Base-by-base conservation (phyloP, 2,329 filamentous ascomycete genomes). In the Colletotrichum cereale region DNA sequence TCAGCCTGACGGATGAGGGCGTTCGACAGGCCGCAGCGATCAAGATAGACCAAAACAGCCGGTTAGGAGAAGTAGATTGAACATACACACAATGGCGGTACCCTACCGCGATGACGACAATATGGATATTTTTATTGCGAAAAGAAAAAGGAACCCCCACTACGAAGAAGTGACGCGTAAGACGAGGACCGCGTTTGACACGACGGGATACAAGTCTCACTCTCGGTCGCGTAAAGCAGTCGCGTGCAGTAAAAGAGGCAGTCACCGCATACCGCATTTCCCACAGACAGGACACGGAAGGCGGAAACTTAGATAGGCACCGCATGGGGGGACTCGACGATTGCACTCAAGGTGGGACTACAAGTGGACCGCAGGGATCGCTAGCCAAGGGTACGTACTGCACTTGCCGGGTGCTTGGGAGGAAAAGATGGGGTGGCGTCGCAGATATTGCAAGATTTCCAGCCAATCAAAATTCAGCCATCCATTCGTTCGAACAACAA, bases 401-500 rank as follows among this genome's bases (percentile, higher is more conserved):
- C n/a, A 29, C 57, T 34, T 62, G 36, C 42, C 42, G 44, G 42
- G 64, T 62, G 60, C 55, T 60, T 60, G 24, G 62, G 31, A 24
- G 53, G 40, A 56, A 64, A 72, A 69, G 67, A 69, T 69, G 65
- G 69, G 64, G 69, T 68, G 68, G 70, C 56, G 70, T 66, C 61
- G 40, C 56, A 66, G 67, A 62, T 62, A 31, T 34, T 55, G 60
- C 56, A 52, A 57, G 57, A 64, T 71, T 73, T 73, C 55, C 12
- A 72, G 36, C 73, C 73, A 74, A 74, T 74, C 67, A 73, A 74
- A 74, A 74, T 73, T 74, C 65, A 40, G 47, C 38, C 40, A 42
- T 61, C 29, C 31, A 18, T 44, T 14, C 48, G 21, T n/a, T 44
- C 24, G 36, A 62, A 63, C 62, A 73, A 67, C 62, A 64, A 74